Evolutionary conservation across 202 grass and related monocot species (phyloP).

Genomic region (Dendrocalamus latiflorus): DNA sequence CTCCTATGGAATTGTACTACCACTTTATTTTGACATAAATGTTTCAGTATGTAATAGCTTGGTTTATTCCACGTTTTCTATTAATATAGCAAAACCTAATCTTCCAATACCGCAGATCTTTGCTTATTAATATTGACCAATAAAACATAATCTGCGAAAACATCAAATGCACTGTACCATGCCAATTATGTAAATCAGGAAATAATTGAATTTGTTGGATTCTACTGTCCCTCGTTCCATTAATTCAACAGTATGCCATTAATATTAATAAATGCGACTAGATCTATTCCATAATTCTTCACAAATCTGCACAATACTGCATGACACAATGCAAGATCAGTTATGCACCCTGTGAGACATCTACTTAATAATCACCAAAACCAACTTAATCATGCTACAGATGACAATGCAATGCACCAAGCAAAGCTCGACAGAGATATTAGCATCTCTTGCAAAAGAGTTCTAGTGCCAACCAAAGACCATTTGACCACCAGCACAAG

Average conservation of each 20-base stretch:
- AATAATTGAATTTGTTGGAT: background rate
- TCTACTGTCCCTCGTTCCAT: background rate
- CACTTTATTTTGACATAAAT: constrained; percentile 19
- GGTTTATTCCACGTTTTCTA: constrained; percentile 7
- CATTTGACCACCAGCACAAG: background rate
- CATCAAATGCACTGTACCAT: background rate
- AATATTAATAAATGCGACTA: constrained; percentile 11
- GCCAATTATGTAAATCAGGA: constrained; percentile 6
- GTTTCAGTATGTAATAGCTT: background rate
- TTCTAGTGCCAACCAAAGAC: background rate
- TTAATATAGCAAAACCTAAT: background rate
- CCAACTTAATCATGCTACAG: background rate
- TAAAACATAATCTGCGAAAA: background rate
- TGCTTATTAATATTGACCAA: background rate
- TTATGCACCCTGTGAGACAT: background rate
- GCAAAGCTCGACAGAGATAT: background rate
- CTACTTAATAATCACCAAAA: background rate
- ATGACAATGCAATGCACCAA: background rate
- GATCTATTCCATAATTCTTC: constrained; percentile 13
- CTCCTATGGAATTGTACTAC: background rate
- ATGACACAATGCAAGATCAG: background rate
- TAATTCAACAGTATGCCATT: constrained; percentile 24
- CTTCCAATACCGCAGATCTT: background rate
- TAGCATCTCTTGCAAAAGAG: background rate
- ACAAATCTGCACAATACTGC: background rate